Evolutionary conservation across 768 basidiomycete genomes (phyloP), one percentile per base, ranked within the genome.

Genomic region (Suillus cothurnatus): DNA sequence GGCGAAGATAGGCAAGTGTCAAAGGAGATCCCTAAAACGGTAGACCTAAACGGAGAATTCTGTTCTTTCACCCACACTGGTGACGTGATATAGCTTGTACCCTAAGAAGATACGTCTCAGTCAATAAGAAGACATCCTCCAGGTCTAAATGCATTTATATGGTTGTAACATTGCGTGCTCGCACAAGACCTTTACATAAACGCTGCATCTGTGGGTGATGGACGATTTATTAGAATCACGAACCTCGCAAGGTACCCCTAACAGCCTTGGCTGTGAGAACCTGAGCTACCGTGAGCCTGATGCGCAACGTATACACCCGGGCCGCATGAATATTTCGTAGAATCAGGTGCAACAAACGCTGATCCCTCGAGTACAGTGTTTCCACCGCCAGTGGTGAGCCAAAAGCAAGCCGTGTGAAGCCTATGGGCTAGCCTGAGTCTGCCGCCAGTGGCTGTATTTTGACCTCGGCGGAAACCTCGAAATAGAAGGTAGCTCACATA

Each of bases 21-120:
- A 55, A 55, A n/a, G 12, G 21, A 34, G 32, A 14, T 34, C 6
- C 53, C 53, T 21, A 34, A 55, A 34, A n/a, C 21, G 21, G 53
- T 55, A n/a, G 11, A 19, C 19, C 28, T 19, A 32, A 47, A 23
- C 23, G 47, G 49, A 52, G 50, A 26, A 28, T 53, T 53, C 31
- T 31, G 12, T 55, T 34, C 53, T 55, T 55, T 55, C 53, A 34
- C 53, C 53, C 53, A 55, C 53, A 21, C 53, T 55, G n/a, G 32
- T 55, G 21, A 55, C 31, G 53, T 49, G 43, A 49, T 14, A 9
- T 26, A 49, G 23, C 12, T 49, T 23, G n/a, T 12, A 12, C n/a
- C 34, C 19, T 31, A 32, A 31, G 31, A 53, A 53, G 19, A 31
- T 21, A 55, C 53, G 19, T 55, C 12, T 14, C 31, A 55, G 52